phyloP scores from a whole-genome alignment of 2,329 filamentous ascomycete species.

The Aureobasidium melanogenum region DNA sequence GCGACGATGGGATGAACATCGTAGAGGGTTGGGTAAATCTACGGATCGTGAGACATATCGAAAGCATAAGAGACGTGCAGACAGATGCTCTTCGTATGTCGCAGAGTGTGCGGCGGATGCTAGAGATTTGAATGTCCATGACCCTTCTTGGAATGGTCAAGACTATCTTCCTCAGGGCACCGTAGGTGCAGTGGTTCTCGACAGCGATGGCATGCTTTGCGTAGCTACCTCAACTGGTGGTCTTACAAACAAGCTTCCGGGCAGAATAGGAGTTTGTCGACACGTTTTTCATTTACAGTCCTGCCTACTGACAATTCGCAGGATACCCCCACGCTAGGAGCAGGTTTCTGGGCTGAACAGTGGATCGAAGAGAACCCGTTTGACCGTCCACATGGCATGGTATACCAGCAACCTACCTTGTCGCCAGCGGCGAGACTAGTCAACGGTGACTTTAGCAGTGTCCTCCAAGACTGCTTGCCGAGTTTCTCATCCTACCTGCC shows the following conservation, averaged over 20 bases:
- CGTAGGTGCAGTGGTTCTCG: conserved; percentile 72
- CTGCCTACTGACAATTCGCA: neutral
- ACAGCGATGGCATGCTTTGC: conserved; percentile 65
- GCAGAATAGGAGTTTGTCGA: conserved; percentile 53
- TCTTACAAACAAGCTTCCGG: conserved; percentile 80
- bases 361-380: conserved; percentile 48
- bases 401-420: conserved; percentile 9
- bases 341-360: conserved; percentile 85
- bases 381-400: neutral
- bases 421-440: conserved; percentile 22
- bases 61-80: conserved; percentile 28
- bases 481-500: conserved; percentile 30
- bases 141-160: conserved; percentile 47
- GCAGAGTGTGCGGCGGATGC: neutral
- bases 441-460: conserved; percentile 33
- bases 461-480: conserved; percentile 54
- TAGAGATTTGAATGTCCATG: neutral
- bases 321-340: conserved; percentile 74
- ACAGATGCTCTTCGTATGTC: conserved; percentile 17
- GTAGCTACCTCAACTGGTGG: conserved; percentile 62
- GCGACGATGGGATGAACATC: conserved; percentile 69
- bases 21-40: conserved; percentile 45
- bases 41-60: conserved; percentile 32
- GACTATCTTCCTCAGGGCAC: conserved; percentile 76
- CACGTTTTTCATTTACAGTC: neutral